Evolutionary conservation across 2,329 filamentous ascomycete species (phyloP), one percentile per base, ranked within the genome.

Genomic region (Paracorniculantispora psalliotae): DNA sequence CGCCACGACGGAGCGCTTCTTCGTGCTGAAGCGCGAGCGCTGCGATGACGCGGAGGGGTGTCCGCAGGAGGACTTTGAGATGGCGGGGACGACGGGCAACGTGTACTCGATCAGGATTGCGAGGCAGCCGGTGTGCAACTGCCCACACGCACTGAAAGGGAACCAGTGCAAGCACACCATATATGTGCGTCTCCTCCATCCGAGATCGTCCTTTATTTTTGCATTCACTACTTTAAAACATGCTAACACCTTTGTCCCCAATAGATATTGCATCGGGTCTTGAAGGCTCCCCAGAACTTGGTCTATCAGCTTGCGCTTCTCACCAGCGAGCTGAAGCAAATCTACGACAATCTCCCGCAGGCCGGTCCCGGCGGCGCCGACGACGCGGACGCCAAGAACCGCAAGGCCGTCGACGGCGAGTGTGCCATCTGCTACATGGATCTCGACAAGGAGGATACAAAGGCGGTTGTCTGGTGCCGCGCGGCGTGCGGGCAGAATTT

Each of bases 131-230:
- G 72, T 64, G 0, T 88, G 85, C 67, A 74, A 77, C 51, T 87
- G 85, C 61, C 83, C 83, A 1, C 78, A 86, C 59, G 78, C 76
- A 1, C 64, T 61, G 26, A 75, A 76, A 35, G 81, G 82, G 0
- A 77, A 82, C 33, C 82, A 86, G 61, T 88, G 86, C 78, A 89
- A 89, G 66, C 86, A 89, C 64, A 73, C 85, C 26, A 61, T 87
- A 46, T 89, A 85, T 65, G 81, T 81, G 65, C 43, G 73, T 70
- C n/a, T n/a, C n/a, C n/a, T n/a, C n/a, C n/a, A n/a, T n/a, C n/a
- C n/a, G n/a, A n/a, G n/a, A n/a, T n/a, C n/a, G 3, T 13, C 17
- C 46, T 8, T 13, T 17, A 35, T 39, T 26, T 15, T 19, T 52
- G 17, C 3, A 5, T 10, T 1, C 0, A 1, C 2, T 3, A 26